phyloP scores from a whole-genome alignment of 441 rosid species.

The Brassica hybrid region DNA sequence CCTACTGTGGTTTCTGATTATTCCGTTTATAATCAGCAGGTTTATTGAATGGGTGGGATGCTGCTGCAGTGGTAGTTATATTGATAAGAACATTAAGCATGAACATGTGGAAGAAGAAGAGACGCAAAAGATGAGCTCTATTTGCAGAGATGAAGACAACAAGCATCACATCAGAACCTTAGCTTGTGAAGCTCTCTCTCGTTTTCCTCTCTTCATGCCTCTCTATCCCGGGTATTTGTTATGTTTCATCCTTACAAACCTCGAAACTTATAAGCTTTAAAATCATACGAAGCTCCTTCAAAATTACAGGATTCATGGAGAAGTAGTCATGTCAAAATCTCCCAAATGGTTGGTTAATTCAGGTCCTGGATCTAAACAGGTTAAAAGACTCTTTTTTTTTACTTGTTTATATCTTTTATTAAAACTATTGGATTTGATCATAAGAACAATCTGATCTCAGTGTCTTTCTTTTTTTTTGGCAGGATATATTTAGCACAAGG shows the following conservation, averaged over 20 bases:
- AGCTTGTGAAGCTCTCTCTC: conserved; percentile 78
- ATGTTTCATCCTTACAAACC: neutral
- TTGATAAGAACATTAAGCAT: conserved; percentile 44
- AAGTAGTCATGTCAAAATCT: conserved; percentile 64
- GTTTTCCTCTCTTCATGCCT: conserved; percentile 59
- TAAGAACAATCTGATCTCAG: conserved; percentile 8
- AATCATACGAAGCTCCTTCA: conserved; percentile 10
- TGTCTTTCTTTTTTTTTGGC: conserved; percentile 13
- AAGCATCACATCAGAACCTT: conserved; percentile 55
- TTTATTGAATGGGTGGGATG: conserved; percentile 86
- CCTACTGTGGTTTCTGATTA: too few species aligned
- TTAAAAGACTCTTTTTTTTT: conserved; percentile 15
- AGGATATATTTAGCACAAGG: conserved; percentile 63
- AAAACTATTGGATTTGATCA: neutral
- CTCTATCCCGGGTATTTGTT: conserved; percentile 73
- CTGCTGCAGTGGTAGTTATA: conserved; percentile 63
- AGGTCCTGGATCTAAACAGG: conserved; percentile 48
- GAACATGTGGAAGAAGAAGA: conserved; percentile 42
- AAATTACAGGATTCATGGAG: conserved; percentile 72
- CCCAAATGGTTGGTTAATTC: conserved; percentile 60
- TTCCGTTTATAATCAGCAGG: conserved; percentile 45
- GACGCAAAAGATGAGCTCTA: conserved; percentile 14
- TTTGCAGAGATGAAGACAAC: conserved; percentile 64
- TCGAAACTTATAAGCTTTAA: neutral
- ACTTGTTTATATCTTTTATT: neutral